Evolutionary conservation across 2,329 filamentous ascomycete genomes (phyloP), one percentile per base, ranked within the genome.

Genomic region (Lasiodiplodia theobromae): DNA sequence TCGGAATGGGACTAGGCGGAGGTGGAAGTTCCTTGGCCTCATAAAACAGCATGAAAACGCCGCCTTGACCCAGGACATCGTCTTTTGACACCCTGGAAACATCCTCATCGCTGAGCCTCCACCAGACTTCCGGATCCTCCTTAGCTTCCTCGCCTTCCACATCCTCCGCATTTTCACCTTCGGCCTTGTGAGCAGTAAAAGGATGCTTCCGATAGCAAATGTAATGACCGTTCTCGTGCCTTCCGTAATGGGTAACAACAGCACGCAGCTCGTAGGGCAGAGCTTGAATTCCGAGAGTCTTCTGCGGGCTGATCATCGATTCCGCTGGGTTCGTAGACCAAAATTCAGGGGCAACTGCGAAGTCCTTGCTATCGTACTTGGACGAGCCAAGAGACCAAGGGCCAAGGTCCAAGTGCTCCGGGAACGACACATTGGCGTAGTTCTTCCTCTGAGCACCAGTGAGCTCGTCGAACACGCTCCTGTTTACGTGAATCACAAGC

Each of bases 31-130:
- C 65, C n/a, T 64, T 34, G 4, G 58, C 58, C 34, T 99, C 95
- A 78, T 98, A 99, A 78, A 98, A 98, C 0, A 98, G 86, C 95
- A 99, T 98, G 77, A 98, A 98, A 0, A 94, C 95, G 1, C 93
- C 93, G 0, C 89, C 89, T 73, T 97, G 91, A 2, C 85, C 86
- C 63, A 96, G 82, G 0, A 97, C 92, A 34, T 87, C 86, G 12
- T 90, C 86, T 77, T 97, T 92, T 23, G 87, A 87, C 28, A 94
- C 91, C 71, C 87, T 85, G 70, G 85, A 88, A 8, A 98, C 94
- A 71, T 91, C 90, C 70, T 97, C 92, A 74, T 98, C 95, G 77
- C 95, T 98, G 34, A 98, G 85, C 18, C 92, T 86, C 90, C 93
- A 99, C 96, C 96, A 98, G 69, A 88, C 86, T 71, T 86, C 71